Base-by-base conservation (phyloP, 805 yeast genomes). In the Sugiyamaella qingdaonensis region DNA sequence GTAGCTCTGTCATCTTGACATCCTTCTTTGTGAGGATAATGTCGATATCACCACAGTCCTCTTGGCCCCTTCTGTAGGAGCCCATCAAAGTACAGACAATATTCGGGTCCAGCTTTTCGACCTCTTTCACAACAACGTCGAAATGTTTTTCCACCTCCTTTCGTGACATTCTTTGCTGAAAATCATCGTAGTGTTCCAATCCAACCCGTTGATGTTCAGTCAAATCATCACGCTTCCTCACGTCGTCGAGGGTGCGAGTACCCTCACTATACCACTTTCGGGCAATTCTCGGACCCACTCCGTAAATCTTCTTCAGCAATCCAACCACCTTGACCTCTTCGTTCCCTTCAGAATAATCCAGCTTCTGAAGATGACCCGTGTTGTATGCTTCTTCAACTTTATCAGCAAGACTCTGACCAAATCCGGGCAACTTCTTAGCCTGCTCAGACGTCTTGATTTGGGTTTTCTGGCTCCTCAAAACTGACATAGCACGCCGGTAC, bases 1-100 rank as follows among this genome's bases (percentile, higher is more conserved):
- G 53, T 35, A 70, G 35, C 2, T 62, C 61, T 2, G 56, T 54
- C n/a, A 65, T 60, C 2, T 66, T 57, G 1, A 68, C 65, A 3
- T 63, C 68, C 13, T 65, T 50, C 21, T 63, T 70, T 31, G 79
- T 75, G 2, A 81, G 50, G 21, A 81, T 65, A 41, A 78, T 69
- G 61, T 81, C 86, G 36, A 81, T 72, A 58, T 81, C 85, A 1
- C 83, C 82, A 54, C 78, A 75, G 4, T 62, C 61, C 2, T 54
- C 45, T n/a, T 68, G 60, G 2, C 80, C 82, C 18, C 85, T 69
- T 33, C 80, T 66, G 61, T 76, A 80, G 4, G 82, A 78, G 2
- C 85, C 85, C 73, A 75, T 75, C 37, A 77, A 68, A 8, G 68
- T 59, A 5, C 72, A 56, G 31, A 70, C 66, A 19, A 76, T 60